These are phyloP conservation scores for Phaeosphaeriaceae sp. DNA, from an alignment of 2,329 filamentous ascomycete species.

Conservation along the genomic window DNA sequence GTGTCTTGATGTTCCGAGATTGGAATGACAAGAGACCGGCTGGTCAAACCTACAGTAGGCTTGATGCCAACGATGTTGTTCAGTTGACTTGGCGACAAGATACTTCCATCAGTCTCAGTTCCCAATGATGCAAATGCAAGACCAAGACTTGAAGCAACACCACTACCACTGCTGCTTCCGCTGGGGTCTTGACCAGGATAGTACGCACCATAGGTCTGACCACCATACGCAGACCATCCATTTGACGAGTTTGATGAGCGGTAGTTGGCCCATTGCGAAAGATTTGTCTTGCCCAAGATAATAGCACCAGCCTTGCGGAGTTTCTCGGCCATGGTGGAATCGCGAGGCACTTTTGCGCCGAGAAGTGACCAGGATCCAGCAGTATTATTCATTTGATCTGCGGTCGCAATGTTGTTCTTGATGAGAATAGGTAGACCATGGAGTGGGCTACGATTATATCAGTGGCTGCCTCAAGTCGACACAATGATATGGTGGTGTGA, in stretches of 20 bases:
- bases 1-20: conserved; percentile 66
- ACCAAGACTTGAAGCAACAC: conserved; percentile 65
- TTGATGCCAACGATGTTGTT: conserved; percentile 71
- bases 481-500: background rate
- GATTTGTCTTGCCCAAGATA: conserved; percentile 70
- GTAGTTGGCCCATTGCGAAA: conserved; percentile 71
- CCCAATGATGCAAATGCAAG: conserved; percentile 66
- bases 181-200: conserved; percentile 66
- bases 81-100: conserved; percentile 61
- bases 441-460: conserved; percentile 53
- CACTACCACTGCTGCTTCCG: conserved; percentile 59
- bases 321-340: conserved; percentile 66
- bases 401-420: conserved; percentile 72
- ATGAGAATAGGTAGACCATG: conserved; percentile 71
- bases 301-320: conserved; percentile 67
- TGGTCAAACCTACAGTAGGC: conserved; percentile 69
- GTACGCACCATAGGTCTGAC: conserved; percentile 68
- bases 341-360: conserved; percentile 63
- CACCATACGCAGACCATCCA: conserved; percentile 71
- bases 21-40: conserved; percentile 68
- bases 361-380: conserved; percentile 69
- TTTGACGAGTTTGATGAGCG: conserved; percentile 64
- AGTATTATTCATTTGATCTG: conserved; percentile 68
- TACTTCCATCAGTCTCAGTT: conserved; percentile 69
- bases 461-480: background rate